Percentiles rank a stretch among this genome's conserved stretches.
Evolutionary conservation across 2,329 filamentous ascomycete genomes (phyloP).

Genomic region (Gnomoniopsis sp.): DNA sequence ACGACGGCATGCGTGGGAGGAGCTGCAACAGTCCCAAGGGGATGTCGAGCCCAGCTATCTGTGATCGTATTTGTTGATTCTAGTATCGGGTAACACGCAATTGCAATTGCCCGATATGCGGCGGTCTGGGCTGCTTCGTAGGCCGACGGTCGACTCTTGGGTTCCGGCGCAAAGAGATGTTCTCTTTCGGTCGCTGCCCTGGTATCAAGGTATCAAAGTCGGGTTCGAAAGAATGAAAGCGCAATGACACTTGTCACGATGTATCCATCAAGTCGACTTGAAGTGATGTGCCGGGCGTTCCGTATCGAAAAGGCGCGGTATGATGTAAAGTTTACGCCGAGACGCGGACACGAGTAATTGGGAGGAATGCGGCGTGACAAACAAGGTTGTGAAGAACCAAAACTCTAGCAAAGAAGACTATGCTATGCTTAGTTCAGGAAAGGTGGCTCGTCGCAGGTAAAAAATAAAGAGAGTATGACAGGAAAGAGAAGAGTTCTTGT

Average conservation of each 20-base stretch:
- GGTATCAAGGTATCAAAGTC: no score
- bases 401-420: background rate
- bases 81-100: background rate
- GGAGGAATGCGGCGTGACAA: background rate
- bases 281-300: background rate
- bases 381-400: background rate
- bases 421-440: no score
- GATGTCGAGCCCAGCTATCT: background rate
- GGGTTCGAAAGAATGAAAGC: no score
- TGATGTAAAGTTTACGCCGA: background rate
- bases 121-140: background rate
- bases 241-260: no score
- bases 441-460: no score
- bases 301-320: background rate
- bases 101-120: background rate
- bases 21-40: background rate
- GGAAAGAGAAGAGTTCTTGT: no score
- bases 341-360: background rate
- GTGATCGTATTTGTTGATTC: background rate
- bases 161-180: no score
- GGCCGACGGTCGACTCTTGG: no score
- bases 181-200: no score
- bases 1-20: conserved; percentile 36
- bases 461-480: no score
- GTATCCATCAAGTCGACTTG: background rate